These are phyloP conservation scores for Chlamydomonas eustigma DNA, from an alignment of 139 green algal species.

Conservation along the genomic window DNA sequence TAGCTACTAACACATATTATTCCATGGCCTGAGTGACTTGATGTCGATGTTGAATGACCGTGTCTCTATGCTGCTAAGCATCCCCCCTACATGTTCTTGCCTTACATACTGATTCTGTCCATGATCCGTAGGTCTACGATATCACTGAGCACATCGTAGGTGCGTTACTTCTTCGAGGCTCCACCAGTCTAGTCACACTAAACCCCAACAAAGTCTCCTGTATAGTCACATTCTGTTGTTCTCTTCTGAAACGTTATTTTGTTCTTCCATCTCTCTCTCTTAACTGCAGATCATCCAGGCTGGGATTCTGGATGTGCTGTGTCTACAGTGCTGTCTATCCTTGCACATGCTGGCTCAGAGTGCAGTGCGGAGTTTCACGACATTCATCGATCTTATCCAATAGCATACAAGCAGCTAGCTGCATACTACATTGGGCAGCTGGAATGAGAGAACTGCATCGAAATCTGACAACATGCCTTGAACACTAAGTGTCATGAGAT, in stretches of 20 bases:
- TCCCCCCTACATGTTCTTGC: no score
- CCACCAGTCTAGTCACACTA: background rate
- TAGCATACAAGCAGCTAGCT: constrained; percentile 31
- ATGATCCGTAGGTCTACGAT: constrained; percentile 33
- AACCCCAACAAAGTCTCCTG: background rate
- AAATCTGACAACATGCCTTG: no score
- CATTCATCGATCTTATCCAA: constrained; percentile 30
- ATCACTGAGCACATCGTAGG: constrained; percentile 36
- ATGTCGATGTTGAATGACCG: no score
- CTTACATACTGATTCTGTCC: background rate
- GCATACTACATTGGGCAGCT: constrained; percentile 36
- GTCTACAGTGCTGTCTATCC: constrained; percentile 29
- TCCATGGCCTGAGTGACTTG: no score
- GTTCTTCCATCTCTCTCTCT: background rate
- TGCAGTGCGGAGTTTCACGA: constrained; percentile 37
- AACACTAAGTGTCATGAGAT: no score
- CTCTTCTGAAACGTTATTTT: background rate
- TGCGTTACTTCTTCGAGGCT: no score
- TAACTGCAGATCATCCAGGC: constrained; percentile 20
- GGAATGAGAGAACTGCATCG: no score
- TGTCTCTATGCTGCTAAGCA: no score
- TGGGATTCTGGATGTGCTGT: constrained; percentile 19
- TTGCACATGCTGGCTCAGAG: constrained; percentile 29
- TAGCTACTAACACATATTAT: no score
- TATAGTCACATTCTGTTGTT: background rate